A percentile compares a stretch with the other conserved stretches of the same genome.
These are phyloP conservation scores for Rauvolfia tetraphylla DNA, from an alignment of 257 asterid genomes.

Conservation along the genomic window DNA sequence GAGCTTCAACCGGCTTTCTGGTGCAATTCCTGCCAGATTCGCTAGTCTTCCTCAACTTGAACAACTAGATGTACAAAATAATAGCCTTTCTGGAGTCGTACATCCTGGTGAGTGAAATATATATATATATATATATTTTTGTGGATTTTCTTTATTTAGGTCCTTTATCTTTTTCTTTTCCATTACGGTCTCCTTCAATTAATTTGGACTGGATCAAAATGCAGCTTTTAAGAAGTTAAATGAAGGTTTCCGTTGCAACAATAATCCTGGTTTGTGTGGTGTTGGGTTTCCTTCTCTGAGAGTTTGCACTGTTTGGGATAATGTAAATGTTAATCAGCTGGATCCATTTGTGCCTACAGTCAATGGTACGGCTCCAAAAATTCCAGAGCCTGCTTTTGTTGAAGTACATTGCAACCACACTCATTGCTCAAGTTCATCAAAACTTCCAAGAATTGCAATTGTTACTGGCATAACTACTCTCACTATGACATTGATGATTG, in stretches of 20 bases:
- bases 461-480: conserved; percentile 42
- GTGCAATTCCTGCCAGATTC: conserved; percentile 53
- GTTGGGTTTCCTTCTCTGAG: conserved; percentile 61
- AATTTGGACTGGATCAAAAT: conserved; percentile 18
- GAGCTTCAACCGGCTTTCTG: conserved; percentile 68
- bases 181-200: background rate
- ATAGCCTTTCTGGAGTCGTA: conserved; percentile 67
- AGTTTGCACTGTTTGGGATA: conserved; percentile 67
- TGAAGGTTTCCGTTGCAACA: conserved; percentile 45
- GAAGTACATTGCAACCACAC: conserved; percentile 46
- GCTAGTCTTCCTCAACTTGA: conserved; percentile 50
- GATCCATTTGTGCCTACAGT: conserved; percentile 23
- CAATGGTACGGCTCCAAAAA: conserved; percentile 17
- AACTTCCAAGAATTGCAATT: conserved; percentile 45
- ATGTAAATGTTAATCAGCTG: conserved; percentile 28
- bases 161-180: conserved; percentile 5
- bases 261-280: conserved; percentile 84
- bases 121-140: no score
- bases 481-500: conserved; percentile 25
- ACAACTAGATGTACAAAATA: conserved; percentile 63
- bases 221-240: conserved; percentile 60
- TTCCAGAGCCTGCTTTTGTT: conserved; percentile 51
- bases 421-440: conserved; percentile 58
- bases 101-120: conserved; percentile 71
- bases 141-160: background rate